Base-by-base conservation (phyloP, 495 filamentous ascomycete genomes). In the Hyaloscypha bicolor region DNA sequence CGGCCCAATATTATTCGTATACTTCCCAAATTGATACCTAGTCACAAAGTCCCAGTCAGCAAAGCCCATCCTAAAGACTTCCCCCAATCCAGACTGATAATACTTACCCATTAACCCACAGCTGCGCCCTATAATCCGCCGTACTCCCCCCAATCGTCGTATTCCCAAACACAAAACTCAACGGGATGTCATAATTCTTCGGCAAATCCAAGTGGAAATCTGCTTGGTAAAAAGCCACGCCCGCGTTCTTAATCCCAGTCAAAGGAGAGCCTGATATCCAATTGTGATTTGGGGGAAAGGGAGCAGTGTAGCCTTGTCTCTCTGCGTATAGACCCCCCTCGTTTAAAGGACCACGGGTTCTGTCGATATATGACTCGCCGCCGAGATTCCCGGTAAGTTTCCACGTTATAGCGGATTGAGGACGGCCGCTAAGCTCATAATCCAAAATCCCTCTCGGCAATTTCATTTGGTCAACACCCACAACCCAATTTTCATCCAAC, bases 301-400 rank as follows among this genome's bases (percentile, higher is more conserved):
- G 89, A 29, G 88, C 83, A 73, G 91, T 89, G 72, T 79, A 90
- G 8, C 90, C 90, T 65, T 88, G 82, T n/a, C 90, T 79, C 72
- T 93, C 91, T n/a, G 83, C 82, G 66, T 80, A 91, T 30, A 91
- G 71, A 3, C 85, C 89, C 30, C 90, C 90, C 71, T 93, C 91
- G 70, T 94, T 94, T 37, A 92, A 72, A 6, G 90, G 91, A 9
- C 91, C 91, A 37, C 90, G 86, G 2, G 77, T 74, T 16, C 78
- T 76, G 67, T 94, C 91, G 0, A 60, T 45, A 75, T 91, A 92
- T 55, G 87, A 76, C 69, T 93, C 90, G 22, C 91, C 91, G 42
- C 86, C 87, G 1, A 93, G 77, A 65, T 94, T 93, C 3, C 91
- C 91, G 0, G 91, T 92, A 21, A 93, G 71, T 74, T 91, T 92